phyloP scores from a whole-genome alignment of 2,329 filamentous ascomycete species.

The Fusarium solani-melongenae region DNA sequence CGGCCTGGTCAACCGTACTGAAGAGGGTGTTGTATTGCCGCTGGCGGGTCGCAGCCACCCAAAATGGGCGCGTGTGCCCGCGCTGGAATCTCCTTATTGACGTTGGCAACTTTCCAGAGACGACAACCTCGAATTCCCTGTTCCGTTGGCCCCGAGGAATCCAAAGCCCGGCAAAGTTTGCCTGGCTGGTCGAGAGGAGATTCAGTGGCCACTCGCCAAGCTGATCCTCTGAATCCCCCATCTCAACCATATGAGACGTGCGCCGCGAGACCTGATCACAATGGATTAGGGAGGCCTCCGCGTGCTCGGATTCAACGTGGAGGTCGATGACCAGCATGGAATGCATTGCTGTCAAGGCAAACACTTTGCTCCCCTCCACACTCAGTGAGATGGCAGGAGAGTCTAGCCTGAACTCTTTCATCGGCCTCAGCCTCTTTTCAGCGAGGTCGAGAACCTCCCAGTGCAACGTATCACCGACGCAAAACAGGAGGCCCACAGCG shows the following conservation, averaged over 20 bases:
- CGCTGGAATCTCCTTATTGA: slow-evolving; percentile 68
- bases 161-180: slow-evolving; percentile 63
- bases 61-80: slow-evolving; percentile 64
- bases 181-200: slow-evolving; percentile 60
- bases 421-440: slow-evolving; percentile 62
- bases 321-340: slow-evolving; percentile 68
- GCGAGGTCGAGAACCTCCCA: slow-evolving; percentile 65
- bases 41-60: slow-evolving; percentile 52
- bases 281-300: slow-evolving; percentile 55
- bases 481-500: slow-evolving; percentile 66
- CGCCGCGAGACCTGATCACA: slow-evolving; percentile 58
- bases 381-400: slow-evolving; percentile 64
- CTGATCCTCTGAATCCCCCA: slow-evolving; percentile 49
- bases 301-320: slow-evolving; percentile 49
- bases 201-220: slow-evolving; percentile 53
- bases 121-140: slow-evolving; percentile 58
- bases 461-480: slow-evolving; percentile 63
- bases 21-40: slow-evolving; percentile 57
- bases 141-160: slow-evolving; percentile 56
- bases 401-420: slow-evolving; percentile 60
- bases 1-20: slow-evolving; percentile 57
- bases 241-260: slow-evolving; percentile 59
- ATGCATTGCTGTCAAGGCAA: slow-evolving; percentile 64
- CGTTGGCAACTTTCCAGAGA: slow-evolving; percentile 66
- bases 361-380: slow-evolving; percentile 59